phyloP scores from a whole-genome alignment of 352 stramenopile genomes.

The Peronospora belbahrii region DNA sequence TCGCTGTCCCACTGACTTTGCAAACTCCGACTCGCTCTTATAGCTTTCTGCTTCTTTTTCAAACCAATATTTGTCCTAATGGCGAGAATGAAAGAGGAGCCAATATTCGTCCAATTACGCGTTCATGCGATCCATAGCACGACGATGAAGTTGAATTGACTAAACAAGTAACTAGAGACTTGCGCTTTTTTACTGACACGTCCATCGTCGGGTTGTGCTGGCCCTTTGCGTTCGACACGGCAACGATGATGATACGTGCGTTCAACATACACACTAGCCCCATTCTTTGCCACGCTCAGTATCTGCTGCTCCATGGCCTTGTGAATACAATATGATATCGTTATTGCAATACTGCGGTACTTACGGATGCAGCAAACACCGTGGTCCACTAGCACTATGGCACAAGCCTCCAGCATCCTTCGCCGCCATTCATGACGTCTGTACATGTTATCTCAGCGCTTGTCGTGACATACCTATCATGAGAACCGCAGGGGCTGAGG shows the following conservation, averaged over 20 bases:
- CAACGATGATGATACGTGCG: constrained; percentile 91
- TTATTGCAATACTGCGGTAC: constrained; percentile 93
- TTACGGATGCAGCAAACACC: constrained; percentile 97
- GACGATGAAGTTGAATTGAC: constrained; percentile 96
- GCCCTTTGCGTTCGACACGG: constrained; percentile 92
- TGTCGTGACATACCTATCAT: constrained; percentile 95
- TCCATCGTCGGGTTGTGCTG: constrained; percentile 80
- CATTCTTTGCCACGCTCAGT: constrained; percentile 94
- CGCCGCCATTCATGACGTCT: constrained; percentile 90
- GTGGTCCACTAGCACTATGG: constrained; percentile 86
- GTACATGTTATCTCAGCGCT: constrained; percentile 95
- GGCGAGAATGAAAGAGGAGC: constrained; percentile 93
- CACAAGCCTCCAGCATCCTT: constrained; percentile 95
- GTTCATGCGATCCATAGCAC: constrained; percentile 89
- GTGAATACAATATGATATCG: constrained; percentile 91
- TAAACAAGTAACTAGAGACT: constrained; percentile 93
- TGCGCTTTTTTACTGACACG: constrained; percentile 92
- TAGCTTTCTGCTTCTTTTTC: constrained; percentile 21
- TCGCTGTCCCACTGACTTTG: constrained; percentile 4
- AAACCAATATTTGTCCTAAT: constrained; percentile 24
- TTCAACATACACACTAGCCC: constrained; percentile 96
- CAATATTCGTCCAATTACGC: constrained; percentile 88
- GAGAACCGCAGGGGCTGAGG: constrained; percentile 90
- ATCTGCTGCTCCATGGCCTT: constrained; percentile 99
- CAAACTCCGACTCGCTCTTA: constrained; percentile 14